A percentile compares a stretch with the other conserved stretches of the same genome.
These are phyloP conservation scores for Orbilia ellipsospora DNA, from an alignment of 2,329 filamentous ascomycete genomes.

Conservation along the genomic window DNA sequence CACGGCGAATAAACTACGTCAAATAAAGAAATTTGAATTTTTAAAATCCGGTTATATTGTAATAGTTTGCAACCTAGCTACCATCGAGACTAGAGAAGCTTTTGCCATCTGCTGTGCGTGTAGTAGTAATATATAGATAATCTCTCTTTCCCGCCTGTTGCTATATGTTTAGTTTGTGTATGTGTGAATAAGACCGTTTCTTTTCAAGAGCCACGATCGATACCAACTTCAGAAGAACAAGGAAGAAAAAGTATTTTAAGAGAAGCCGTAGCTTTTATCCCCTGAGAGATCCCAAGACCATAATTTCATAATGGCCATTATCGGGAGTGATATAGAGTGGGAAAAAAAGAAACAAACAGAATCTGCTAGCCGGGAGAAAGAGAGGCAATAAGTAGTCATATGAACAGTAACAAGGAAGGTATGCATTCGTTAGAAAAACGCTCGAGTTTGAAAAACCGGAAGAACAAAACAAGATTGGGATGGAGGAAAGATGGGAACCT, in stretches of 20 bases:
- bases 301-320: no score
- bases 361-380: no score
- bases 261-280: neutral
- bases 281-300: neutral
- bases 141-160: neutral
- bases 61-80: neutral
- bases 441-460: no score
- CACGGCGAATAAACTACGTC: no score
- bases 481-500: neutral
- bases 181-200: neutral
- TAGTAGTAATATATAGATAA: neutral
- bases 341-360: no score
- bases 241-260: neutral
- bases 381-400: no score
- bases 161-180: neutral
- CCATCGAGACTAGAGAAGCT: conserved; percentile 1
- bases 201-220: neutral
- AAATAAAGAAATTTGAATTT: no score
- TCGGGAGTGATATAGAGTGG: no score
- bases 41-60: neutral
- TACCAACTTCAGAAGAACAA: neutral
- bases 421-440: no score
- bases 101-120: neutral
- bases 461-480: no score
- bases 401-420: no score